Evolutionary conservation across 257 asterid species (phyloP), one percentile per base, ranked within the genome.

Genomic region (Solanum rostratum): DNA sequence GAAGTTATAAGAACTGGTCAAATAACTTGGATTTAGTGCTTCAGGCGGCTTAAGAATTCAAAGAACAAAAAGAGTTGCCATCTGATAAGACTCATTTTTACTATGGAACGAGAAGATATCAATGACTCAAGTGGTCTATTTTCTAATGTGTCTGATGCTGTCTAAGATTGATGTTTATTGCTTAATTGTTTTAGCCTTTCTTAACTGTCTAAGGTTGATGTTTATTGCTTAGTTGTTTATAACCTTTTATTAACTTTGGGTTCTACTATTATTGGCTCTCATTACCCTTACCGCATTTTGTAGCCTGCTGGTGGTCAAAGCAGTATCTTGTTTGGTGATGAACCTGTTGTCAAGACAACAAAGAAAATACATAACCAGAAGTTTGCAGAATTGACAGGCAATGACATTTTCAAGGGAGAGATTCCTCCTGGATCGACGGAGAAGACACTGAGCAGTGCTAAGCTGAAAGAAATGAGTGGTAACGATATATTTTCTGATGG

Each of bases 291-390:
- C 80, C 20, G 0, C 59, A 41, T 79, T 73, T 83, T 88, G 79
- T 89, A 95, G 99, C 99, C 98, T 79, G 98, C 99, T 37, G 98
- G 98, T 80, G 99, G 97, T 62, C 98, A 94, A 70, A 95, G 99
- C 83, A 95, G 89, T 86, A 94, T 95, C 69, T 43, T 91, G 79
- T 95, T 93, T 70, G 98, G 97, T 3, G 98, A 93, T 15, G 96
- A 93, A 63, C 93, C 99, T 0, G 93, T 82, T 79, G 92, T 88
- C 57, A 92, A 90, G 87, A 86, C 93, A 20, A 52, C 94, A 2
- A 93, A 91, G 90, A 94, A 94, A 85, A 91, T 94, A 57, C 97
- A 94, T 79, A 73, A 92, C 92, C 99, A 94, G 90, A 96, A 96
- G 88, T 91, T 93, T 86, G 94, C 95, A 1, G 98, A 96, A 91